Conservation (phyloP, 345 rosid species). For the Dimocarpus longan region DNA sequence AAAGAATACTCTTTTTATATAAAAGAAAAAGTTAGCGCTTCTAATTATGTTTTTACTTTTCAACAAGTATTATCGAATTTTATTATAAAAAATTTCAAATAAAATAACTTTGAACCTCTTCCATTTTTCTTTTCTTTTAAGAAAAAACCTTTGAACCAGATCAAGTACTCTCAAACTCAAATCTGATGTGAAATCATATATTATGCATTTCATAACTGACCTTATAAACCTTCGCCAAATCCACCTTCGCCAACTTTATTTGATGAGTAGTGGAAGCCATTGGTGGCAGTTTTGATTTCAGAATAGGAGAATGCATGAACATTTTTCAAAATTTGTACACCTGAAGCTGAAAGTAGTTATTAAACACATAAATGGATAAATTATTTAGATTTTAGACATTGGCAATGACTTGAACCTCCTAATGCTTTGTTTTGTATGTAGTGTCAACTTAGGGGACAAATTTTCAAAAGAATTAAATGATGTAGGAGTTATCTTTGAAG, state of each 20-base stretch:
- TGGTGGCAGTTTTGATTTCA: slow-evolving; percentile 38
- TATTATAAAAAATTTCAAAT: too few species aligned
- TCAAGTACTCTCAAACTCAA: not conserved
- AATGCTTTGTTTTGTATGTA: not conserved
- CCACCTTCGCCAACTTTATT: slow-evolving; percentile 56
- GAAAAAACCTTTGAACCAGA: too few species aligned
- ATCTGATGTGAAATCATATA: not conserved
- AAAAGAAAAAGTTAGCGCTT: too few species aligned
- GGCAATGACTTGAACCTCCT: not conserved
- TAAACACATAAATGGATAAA: not conserved
- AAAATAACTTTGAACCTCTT: too few species aligned
- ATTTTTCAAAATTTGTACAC: slow-evolving; percentile 19
- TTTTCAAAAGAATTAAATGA: not conserved
- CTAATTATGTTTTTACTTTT: too few species aligned
- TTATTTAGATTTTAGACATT: not conserved
- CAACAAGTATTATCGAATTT: too few species aligned
- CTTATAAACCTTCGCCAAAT: slow-evolving; percentile 47
- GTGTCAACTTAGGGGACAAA: not conserved
- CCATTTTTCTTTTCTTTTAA: too few species aligned
- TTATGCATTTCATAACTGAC: slow-evolving; percentile 13
- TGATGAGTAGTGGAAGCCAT: slow-evolving; percentile 30
- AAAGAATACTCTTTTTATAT: too few species aligned
- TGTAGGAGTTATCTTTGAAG: not conserved
- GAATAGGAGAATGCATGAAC: slow-evolving; percentile 23
- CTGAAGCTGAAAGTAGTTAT: slow-evolving; percentile 8